Conservation (phyloP, 148 eudicot species). For the Spergularia marina region DNA sequence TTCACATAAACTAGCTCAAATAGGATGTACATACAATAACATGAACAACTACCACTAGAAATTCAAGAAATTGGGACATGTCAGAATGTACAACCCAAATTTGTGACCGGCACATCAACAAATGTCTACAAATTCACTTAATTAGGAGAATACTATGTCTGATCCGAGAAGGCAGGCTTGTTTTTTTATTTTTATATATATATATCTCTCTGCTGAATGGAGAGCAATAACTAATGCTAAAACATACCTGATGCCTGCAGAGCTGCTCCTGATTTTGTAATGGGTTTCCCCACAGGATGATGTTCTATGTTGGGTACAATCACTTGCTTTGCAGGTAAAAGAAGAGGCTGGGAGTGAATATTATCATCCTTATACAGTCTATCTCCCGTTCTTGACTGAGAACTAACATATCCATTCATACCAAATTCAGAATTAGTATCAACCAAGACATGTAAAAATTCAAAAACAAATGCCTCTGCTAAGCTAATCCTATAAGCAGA, state of each 20-base stretch:
- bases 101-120: too few relatives aligned
- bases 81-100: too few relatives aligned
- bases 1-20: too few relatives aligned
- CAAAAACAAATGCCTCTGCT: constrained; percentile 72
- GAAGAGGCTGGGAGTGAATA: constrained; percentile 10
- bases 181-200: background rate
- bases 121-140: too few relatives aligned
- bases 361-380: constrained; percentile 1
- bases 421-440: constrained; percentile 16
- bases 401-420: constrained; percentile 28
- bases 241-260: constrained; percentile 87
- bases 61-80: too few relatives aligned
- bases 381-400: constrained; percentile 9
- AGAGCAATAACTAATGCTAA: background rate
- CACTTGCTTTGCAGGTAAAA: constrained; percentile 66
- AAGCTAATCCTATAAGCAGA: constrained; percentile 68
- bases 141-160: too few relatives aligned
- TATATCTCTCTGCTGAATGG: background rate
- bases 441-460: constrained; percentile 52
- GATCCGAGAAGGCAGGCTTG: too few relatives aligned
- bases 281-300: constrained; percentile 78
- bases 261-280: constrained; percentile 68
- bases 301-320: constrained; percentile 48
- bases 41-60: too few relatives aligned
- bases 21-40: too few relatives aligned